These are phyloP conservation scores for Citrus medica DNA, from an alignment of 345 rosid genomes.

Conservation along the genomic window DNA sequence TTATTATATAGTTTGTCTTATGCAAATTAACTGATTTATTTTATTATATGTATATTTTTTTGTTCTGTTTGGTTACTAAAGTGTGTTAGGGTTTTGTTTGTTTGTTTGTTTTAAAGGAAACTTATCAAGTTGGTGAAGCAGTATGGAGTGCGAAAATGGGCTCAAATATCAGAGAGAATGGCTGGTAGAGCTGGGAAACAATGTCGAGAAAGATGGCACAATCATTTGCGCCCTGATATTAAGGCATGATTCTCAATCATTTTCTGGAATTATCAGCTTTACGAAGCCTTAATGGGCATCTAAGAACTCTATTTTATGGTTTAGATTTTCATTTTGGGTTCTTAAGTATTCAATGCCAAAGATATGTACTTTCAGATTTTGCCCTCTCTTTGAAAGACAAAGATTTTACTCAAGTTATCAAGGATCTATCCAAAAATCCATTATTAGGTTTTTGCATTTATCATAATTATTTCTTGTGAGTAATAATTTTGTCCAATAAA, in stretches of 20 bases:
- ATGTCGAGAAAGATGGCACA: constrained; percentile 99
- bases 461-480: not conserved
- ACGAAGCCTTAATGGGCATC: not conserved
- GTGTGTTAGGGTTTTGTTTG: constrained; percentile 3
- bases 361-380: not conserved
- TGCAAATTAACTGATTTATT: not conserved
- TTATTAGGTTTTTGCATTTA: not conserved
- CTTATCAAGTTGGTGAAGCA: constrained; percentile 73
- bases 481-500: not conserved
- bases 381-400: not conserved
- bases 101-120: constrained; percentile 42
- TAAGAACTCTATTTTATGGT: not conserved
- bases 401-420: not conserved
- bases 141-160: constrained; percentile 89
- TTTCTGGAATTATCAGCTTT: not conserved
- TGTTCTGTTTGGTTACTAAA: not conserved
- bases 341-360: not conserved
- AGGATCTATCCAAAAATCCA: not conserved
- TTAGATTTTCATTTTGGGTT: not conserved
- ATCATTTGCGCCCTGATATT: constrained; percentile 90
- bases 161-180: constrained; percentile 70
- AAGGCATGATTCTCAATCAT: constrained; percentile 41
- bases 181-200: constrained; percentile 93
- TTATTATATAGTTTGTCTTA: not conserved
- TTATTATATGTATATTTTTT: too few relatives aligned